phyloP scores from a whole-genome alignment of 371 early-diverging fungal species.

The Dinochytrium kinnereticum region DNA sequence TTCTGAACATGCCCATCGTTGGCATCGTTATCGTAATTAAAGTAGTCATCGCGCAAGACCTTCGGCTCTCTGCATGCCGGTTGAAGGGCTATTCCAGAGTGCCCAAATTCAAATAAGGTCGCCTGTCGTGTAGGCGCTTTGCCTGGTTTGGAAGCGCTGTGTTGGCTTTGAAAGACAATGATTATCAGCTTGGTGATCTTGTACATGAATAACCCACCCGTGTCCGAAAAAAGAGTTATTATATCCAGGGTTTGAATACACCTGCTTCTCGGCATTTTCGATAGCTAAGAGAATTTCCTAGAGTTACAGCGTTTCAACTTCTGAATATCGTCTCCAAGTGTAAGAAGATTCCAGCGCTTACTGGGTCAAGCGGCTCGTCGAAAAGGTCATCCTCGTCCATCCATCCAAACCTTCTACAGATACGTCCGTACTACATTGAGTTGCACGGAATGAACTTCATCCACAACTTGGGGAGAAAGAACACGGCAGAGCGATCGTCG shows the following conservation, averaged over 20 bases:
- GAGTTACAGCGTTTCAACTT: background rate
- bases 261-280: background rate
- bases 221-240: too few relatives aligned
- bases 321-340: background rate
- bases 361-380: background rate
- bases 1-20: background rate
- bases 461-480: background rate
- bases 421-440: background rate
- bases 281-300: slow-evolving; percentile 5
- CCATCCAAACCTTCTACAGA: background rate
- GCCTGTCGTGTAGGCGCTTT: background rate
- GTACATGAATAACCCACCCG: background rate
- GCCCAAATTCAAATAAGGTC: background rate
- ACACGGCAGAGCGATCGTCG: background rate
- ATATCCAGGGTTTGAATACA: too few relatives aligned
- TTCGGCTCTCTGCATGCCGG: background rate
- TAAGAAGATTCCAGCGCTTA: background rate
- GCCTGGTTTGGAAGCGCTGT: too few relatives aligned
- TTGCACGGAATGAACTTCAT: background rate
- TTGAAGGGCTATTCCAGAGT: background rate
- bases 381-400: slow-evolving; percentile 7
- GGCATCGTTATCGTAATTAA: background rate
- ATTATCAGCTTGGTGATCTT: too few relatives aligned
- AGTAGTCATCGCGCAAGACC: background rate
- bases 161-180: too few relatives aligned